These are phyloP conservation scores for Colletotrichum trifolii DNA, from an alignment of 2,329 filamentous ascomycete genomes.

Conservation along the genomic window DNA sequence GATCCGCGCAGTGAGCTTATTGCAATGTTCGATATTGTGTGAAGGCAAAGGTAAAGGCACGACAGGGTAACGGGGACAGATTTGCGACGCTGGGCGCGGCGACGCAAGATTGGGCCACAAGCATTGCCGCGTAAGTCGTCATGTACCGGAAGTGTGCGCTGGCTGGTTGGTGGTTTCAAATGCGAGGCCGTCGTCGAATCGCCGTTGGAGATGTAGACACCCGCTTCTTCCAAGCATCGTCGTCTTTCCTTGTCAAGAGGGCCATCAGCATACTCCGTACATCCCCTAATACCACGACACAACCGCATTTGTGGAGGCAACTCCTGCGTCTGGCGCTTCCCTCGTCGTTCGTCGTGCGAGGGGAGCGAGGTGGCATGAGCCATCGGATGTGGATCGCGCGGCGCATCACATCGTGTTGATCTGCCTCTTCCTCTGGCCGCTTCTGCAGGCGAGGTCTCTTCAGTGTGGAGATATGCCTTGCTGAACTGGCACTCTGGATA, in stretches of 20 bases:
- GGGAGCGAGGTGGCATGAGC: conserved; percentile 22
- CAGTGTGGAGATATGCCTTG: conserved; percentile 23
- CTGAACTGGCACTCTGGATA: conserved; percentile 31
- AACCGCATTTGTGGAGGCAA: neutral
- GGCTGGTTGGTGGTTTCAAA: conserved; percentile 31
- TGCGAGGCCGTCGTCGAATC: conserved; percentile 30
- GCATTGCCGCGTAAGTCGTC: conserved; percentile 1
- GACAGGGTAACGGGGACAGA: conserved; percentile 8
- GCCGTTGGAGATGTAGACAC: conserved; percentile 6
- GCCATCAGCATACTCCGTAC: no score
- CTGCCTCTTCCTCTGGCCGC: neutral
- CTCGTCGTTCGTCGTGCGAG: conserved; percentile 24
- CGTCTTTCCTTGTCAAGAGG: no score
- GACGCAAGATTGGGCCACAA: conserved; percentile 24
- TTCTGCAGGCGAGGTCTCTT: neutral
- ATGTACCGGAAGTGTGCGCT: conserved; percentile 35
- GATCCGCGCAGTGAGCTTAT: conserved; percentile 24
- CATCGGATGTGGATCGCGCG: conserved; percentile 23
- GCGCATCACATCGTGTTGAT: conserved; percentile 12
- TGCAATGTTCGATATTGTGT: no score
- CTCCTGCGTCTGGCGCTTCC: conserved; percentile 12
- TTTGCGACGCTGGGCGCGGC: conserved; percentile 12
- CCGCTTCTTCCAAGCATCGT: neutral
- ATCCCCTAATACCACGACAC: no score
- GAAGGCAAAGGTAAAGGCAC: no score